Evolutionary conservation across 1,139 yeast species (phyloP), one percentile per base, ranked within the genome.

Genomic region (Citeromyces hawaiiensis): DNA sequence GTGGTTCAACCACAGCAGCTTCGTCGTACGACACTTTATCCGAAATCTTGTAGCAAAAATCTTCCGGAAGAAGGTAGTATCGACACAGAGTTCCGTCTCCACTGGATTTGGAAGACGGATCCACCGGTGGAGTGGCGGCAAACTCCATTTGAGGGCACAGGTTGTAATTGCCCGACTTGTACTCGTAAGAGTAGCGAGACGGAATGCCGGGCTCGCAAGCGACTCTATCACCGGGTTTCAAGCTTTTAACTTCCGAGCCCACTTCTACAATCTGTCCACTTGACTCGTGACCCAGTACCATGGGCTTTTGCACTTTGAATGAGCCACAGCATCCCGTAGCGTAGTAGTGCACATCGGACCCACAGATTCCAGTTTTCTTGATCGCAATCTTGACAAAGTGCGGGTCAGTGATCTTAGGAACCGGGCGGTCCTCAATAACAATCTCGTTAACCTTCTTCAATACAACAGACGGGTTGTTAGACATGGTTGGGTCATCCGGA

Each of bases 1-100:
- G 64, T 32, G 96, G 96, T 62, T 87, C 96, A 33, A 82, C 83
- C 56, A 86, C 60, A 1, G 96, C 95, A 45, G 95, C 96, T 60
- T 83, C 79, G 56, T 85, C 95, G 46, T 79, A 72, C 4, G 83
- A 66, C 27, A 86, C 83, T 49, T 73, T 68, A 31, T 77, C 85
- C 6, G 95, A 94, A 44, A 86, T 65, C 58, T 80, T 81, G 50
- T 77, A 80, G 56, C 85, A 72, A 58, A 80, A 85, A 56, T 83
- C 95, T 51, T 82, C 88, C n/a, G 94, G 94, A 36, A 80, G 67
- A 48, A 75, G 59, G 58, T 69, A 83, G 61, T 77, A 82, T 52
- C 76, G 74, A 49, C 82, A 70, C 47, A 86, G 66, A 13, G 94
- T 83, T 43, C 95, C 94, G 54, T 75, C 79, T n/a, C 32, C 32